phyloP scores from a whole-genome alignment of 169 alveolate genomes.

The Eimeria praecox region DNA sequence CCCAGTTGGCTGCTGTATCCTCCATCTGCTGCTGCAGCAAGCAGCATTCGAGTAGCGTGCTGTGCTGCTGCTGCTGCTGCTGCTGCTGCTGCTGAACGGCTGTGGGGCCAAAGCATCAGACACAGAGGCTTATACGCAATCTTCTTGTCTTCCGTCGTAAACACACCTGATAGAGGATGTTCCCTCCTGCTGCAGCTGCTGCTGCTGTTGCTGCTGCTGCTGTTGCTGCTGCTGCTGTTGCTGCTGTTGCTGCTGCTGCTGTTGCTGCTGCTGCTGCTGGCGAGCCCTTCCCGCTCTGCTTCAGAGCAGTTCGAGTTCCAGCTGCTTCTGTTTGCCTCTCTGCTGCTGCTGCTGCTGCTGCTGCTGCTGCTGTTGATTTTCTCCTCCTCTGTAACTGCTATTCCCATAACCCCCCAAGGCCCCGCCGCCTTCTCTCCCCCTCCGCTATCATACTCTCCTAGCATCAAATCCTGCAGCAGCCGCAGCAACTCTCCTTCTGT shows the following conservation, averaged over 20 bases:
- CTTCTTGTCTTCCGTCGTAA: not conserved
- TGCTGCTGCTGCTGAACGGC: not conserved
- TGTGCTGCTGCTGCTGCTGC: slow-evolving; percentile 16
- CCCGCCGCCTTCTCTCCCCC: not conserved
- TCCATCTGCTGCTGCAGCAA: slow-evolving; percentile 8
- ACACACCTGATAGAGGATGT: not conserved
- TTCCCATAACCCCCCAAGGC: slow-evolving; percentile 58
- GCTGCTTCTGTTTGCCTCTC: not conserved
- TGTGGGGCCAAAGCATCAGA: slow-evolving; percentile 8
- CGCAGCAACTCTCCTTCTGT: slow-evolving; percentile 15
- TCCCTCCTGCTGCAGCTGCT: not conserved
- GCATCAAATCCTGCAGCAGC: slow-evolving; percentile 34
- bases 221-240: not conserved
- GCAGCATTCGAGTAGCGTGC: slow-evolving; percentile 16
- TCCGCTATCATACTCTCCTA: not conserved
- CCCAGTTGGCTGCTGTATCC: not conserved
- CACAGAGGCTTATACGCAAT: not conserved
- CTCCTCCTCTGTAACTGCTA: not conserved
- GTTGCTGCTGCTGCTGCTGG: not conserved
- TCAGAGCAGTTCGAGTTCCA: not conserved
- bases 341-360: not conserved
- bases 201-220: no score
- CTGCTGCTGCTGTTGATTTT: not conserved
- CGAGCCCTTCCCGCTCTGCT: not conserved
- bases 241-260: slow-evolving; percentile 23